Base-by-base conservation (phyloP, 2,329 filamentous ascomycete species). In the Aspergillus pseudonomiae region DNA sequence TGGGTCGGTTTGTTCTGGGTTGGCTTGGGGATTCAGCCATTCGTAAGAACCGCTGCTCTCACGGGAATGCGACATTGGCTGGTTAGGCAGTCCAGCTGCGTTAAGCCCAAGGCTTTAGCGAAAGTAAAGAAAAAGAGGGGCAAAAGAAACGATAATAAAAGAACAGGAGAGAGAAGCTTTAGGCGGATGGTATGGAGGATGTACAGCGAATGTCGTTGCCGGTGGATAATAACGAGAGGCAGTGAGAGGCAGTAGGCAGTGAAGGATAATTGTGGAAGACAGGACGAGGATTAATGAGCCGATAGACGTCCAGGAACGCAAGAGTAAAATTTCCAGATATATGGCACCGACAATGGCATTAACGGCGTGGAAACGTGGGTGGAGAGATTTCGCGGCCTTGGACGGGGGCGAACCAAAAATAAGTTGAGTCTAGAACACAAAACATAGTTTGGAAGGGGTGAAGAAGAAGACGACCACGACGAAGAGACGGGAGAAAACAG, bases 361-460 rank as follows among this genome's bases (percentile, higher is more conserved):
- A 58, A 57, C 48, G 26, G 41, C 36, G 46, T 60, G 58, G 26
- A 59, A 30, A 32, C 57, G 54, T 60, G 61, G 58, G 61, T 59
- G 57, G 61, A 48, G 57, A 63, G 39, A 58, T 45, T 52, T 50
- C 6, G 36, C 41, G 61, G 26, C 50, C 39, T 46, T 26, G 30
- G 63, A 41, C 39, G 41, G 43, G 57, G 61, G 56, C 50, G 52
- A 64, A 61, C 64, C 64, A 65, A 64, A 64, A 66, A 64, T 64
- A 61, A 64, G 58, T 66, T 34, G 52, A 63, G 64, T 64, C 64
- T 64, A 64, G 64, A 62, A 57, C 57, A 52, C 26, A 7, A 52
- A 52, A 21, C 21, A 50, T 53, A 26, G 39, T 57, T 58, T 58
- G 39, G 50, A 55, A 39, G 43, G 28, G 16, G 30, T 4, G 16